These are phyloP conservation scores for Russula virescens DNA, from an alignment of 768 basidiomycete species.

Conservation along the genomic window DNA sequence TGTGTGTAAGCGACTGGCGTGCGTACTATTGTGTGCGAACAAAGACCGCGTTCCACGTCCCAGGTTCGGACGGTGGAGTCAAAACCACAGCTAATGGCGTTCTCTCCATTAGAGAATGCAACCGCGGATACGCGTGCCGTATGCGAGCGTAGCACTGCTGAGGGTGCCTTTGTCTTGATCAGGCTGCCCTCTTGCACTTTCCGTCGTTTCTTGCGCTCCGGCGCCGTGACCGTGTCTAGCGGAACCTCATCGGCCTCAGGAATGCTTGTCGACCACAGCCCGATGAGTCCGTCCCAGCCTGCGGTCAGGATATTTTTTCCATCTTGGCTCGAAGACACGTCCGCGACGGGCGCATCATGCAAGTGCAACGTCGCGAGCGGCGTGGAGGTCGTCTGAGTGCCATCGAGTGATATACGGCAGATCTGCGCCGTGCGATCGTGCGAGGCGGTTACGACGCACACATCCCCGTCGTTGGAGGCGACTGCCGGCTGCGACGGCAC, in stretches of 20 bases:
- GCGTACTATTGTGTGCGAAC: slow-evolving; percentile 62
- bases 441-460: slow-evolving; percentile 60
- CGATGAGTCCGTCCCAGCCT: slow-evolving; percentile 84
- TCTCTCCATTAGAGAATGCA: slow-evolving; percentile 41
- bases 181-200: slow-evolving; percentile 35
- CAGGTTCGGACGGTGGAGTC: slow-evolving; percentile 87
- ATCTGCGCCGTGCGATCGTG: slow-evolving; percentile 74
- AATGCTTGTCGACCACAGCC: slow-evolving; percentile 67
- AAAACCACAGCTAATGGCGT: slow-evolving; percentile 75
- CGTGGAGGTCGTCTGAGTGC: slow-evolving; percentile 8
- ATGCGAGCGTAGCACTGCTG: slow-evolving; percentile 75
- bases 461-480: slow-evolving; percentile 28
- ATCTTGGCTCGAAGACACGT: slow-evolving; percentile 48
- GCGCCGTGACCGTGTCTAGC: slow-evolving; percentile 30
- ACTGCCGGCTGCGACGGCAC: slow-evolving; percentile 35
- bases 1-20: background rate
- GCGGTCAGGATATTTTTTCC: slow-evolving; percentile 71
- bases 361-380: slow-evolving; percentile 68
- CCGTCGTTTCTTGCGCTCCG: slow-evolving; percentile 53
- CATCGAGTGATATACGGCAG: slow-evolving; percentile 31
- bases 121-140: slow-evolving; percentile 74
- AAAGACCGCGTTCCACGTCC: slow-evolving; percentile 78
- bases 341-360: slow-evolving; percentile 78
- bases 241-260: slow-evolving; percentile 60
- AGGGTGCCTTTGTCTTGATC: slow-evolving; percentile 53